Conservation (phyloP, 768 basidiomycete species). For the Rossbeevera mucosa region DNA sequence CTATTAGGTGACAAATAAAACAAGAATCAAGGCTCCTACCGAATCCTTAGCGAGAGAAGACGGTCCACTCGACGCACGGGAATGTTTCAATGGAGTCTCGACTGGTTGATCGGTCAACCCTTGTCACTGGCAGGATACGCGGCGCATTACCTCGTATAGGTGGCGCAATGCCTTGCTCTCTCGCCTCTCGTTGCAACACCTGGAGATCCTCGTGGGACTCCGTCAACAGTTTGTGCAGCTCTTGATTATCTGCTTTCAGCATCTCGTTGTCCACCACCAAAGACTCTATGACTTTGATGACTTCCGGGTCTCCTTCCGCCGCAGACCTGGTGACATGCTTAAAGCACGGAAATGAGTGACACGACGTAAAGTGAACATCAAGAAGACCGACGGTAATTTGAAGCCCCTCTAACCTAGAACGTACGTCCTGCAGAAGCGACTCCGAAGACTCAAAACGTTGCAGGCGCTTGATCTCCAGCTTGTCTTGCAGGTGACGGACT, state of each 20-base stretch:
- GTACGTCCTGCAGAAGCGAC: slow-evolving; percentile 61
- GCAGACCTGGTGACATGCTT: slow-evolving; percentile 39
- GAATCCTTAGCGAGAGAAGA: slow-evolving; percentile 42
- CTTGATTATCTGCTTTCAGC: slow-evolving; percentile 75
- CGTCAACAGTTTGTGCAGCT: slow-evolving; percentile 67
- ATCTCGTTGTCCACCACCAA: slow-evolving; percentile 82
- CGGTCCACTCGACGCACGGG: slow-evolving; percentile 41
- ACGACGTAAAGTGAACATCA: background rate
- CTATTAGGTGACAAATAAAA: slow-evolving; percentile 24
- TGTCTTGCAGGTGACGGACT: slow-evolving; percentile 57
- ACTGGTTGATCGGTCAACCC: slow-evolving; percentile 21
- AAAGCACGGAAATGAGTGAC: slow-evolving; percentile 15
- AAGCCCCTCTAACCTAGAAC: slow-evolving; percentile 55
- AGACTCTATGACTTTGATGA: slow-evolving; percentile 71
- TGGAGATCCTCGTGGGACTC: slow-evolving; percentile 77
- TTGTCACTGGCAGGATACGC: background rate
- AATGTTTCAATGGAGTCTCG: slow-evolving; percentile 35
- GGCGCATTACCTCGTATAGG: slow-evolving; percentile 39
- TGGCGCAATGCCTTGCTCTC: slow-evolving; percentile 57
- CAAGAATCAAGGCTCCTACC: slow-evolving; percentile 34
- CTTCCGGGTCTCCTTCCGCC: slow-evolving; percentile 48
- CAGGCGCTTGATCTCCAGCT: slow-evolving; percentile 55
- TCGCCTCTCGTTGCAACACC: slow-evolving; percentile 65
- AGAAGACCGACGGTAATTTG: slow-evolving; percentile 47
- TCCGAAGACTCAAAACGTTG: slow-evolving; percentile 65